Base-by-base conservation (phyloP, 352 stramenopile species). In the Phytopythium delawarense region DNA sequence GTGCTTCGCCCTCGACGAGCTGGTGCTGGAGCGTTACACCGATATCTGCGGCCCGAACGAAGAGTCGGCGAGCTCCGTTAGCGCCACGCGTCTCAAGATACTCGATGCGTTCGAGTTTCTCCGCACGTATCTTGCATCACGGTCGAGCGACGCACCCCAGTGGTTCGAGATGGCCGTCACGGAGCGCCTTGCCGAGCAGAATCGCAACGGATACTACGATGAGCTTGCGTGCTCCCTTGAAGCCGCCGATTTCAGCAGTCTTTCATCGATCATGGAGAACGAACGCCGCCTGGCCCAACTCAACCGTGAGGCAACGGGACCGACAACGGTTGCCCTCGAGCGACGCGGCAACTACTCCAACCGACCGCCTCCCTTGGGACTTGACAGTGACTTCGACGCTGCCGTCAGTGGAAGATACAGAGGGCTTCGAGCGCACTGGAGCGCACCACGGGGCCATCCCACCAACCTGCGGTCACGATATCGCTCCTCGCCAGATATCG, bases 111-210 rank as follows among this genome's bases (percentile, higher is more conserved):
- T 79, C 45, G 58, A 62, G 51, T 72, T 63, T 13, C 52, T 79
- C 35, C 66, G 63, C 13, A 63, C 44, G 39, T 67, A 76, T 16
- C 69, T 79, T 0, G 59, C 64, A n/a, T 66, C 67, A 32, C 53
- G 75, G 40, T 63, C 66, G 49, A 68, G 59, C 49, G 63, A 76
- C 46, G 69, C 66, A 45, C 72, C 72, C 5, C 68, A 75, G 40
- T 79, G 72, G 72, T 79, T 79, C 37, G 61, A 54, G 0, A 79
- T 79, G 72, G 62, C 69, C 4, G 66, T 68, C 6, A 62, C 71
- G 0, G 63, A 77, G 46, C 62, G 72, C 13, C 67, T 79, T 52
- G 66, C 75, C 21, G 25, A 75, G 61, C 72, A 75, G 45, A 70
- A 69, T 51, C 59, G 40, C 51, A 62, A 75, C 37, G 72, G 72